Conservation (phyloP, 148 eudicot species). For the Rhododendron kiyosumense region DNA sequence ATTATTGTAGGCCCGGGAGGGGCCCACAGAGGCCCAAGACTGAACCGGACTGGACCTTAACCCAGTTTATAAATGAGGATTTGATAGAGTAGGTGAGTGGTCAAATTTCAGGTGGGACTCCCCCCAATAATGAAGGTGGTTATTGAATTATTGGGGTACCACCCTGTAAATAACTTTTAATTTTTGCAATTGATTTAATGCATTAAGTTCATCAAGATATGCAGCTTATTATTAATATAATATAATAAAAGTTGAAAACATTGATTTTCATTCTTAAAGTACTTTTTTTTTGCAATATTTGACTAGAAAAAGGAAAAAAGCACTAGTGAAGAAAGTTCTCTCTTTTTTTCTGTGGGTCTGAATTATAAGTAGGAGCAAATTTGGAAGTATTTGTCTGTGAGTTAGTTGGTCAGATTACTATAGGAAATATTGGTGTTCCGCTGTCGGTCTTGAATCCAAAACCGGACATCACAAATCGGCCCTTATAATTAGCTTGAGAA, state of each 20-base stretch:
- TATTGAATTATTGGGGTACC: background rate
- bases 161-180: background rate
- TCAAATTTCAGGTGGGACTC: conserved; percentile 5
- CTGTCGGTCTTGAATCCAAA: background rate
- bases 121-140: background rate
- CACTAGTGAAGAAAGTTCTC: background rate
- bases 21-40: no score
- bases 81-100: background rate
- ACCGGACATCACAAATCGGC: background rate
- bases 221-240: no score
- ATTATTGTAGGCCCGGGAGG: no score
- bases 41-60: no score
- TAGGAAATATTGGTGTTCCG: no score
- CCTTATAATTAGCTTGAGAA: no score
- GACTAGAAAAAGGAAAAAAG: background rate
- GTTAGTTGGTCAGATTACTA: background rate
- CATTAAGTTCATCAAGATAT: background rate
- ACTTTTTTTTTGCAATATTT: background rate
- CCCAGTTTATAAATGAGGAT: background rate
- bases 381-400: background rate
- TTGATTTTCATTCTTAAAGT: no score
- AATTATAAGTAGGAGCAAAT: background rate
- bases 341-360: background rate
- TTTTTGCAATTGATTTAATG: background rate
- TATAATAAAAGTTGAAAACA: no score